Conservation (phyloP, 768 basidiomycete genomes). For the Mycena amicta region DNA sequence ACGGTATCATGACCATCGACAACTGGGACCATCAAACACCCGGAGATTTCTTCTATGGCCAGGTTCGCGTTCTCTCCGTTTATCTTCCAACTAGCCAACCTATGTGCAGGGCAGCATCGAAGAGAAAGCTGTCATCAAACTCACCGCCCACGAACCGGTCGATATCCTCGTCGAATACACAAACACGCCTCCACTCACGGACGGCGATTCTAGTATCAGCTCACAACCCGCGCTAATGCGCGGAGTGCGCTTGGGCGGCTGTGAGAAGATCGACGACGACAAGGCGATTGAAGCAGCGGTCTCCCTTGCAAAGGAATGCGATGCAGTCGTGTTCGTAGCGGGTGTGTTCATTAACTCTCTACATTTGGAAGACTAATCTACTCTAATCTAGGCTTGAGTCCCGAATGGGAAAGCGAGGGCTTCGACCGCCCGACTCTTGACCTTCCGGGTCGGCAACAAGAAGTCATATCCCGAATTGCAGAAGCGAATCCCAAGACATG, state of each 20-base stretch:
- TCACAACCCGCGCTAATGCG: slow-evolving; percentile 72
- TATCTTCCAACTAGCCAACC: not conserved
- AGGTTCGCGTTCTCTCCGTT: slow-evolving; percentile 24
- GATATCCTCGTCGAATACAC: slow-evolving; percentile 65
- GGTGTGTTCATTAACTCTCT: slow-evolving; percentile 23
- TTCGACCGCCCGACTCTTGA: slow-evolving; percentile 66
- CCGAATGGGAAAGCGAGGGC: slow-evolving; percentile 78
- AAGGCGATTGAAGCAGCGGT: slow-evolving; percentile 60
- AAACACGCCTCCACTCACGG: slow-evolving; percentile 56
- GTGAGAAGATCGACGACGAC: slow-evolving; percentile 60
- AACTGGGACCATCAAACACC: slow-evolving; percentile 72
- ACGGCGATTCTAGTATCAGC: slow-evolving; percentile 43
- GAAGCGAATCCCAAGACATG: slow-evolving; percentile 59
- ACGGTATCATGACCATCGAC: slow-evolving; percentile 62
- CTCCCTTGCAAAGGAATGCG: slow-evolving; percentile 51
- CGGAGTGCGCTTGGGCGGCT: slow-evolving; percentile 73
- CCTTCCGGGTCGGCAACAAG: slow-evolving; percentile 62
- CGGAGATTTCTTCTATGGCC: slow-evolving; percentile 73
- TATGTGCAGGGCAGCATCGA: slow-evolving; percentile 62
- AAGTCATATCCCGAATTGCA: slow-evolving; percentile 54
- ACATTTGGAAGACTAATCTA: too few species aligned
- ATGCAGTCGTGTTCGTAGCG: slow-evolving; percentile 59
- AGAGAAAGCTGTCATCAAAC: slow-evolving; percentile 53
- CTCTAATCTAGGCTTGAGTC: slow-evolving; percentile 47
- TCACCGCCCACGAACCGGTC: slow-evolving; percentile 48